Evolutionary conservation across 179 eudicot species (phyloP).

Genomic region (Kewa caespitosa): DNA sequence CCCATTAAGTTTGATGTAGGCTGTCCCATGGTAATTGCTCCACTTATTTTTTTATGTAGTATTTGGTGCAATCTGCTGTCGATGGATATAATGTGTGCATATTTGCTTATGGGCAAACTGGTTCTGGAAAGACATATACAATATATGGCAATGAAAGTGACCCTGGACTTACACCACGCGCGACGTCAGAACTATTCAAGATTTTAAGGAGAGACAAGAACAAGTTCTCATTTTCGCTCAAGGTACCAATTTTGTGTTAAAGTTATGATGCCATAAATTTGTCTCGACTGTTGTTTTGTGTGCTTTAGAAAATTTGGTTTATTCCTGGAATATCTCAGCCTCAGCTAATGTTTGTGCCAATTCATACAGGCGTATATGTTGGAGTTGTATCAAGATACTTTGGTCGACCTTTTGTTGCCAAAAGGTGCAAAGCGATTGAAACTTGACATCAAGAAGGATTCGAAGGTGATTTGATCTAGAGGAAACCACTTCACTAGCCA

Average conservation of each 20-base stretch:
- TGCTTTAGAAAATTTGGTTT: background rate
- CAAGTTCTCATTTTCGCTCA: conserved; percentile 77
- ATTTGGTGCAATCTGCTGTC: conserved; percentile 93
- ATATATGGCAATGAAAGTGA: conserved; percentile 75
- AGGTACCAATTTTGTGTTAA: conserved; percentile 43
- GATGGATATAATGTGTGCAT: conserved; percentile 98
- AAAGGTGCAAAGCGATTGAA: conserved; percentile 73
- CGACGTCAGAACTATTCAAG: conserved; percentile 85
- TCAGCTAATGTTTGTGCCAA: background rate
- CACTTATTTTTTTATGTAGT: conserved; percentile 44
- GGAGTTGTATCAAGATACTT: conserved; percentile 92
- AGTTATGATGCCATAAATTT: background rate
- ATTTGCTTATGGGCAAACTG: conserved; percentile 99
- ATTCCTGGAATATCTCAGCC: background rate
- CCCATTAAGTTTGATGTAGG: background rate
- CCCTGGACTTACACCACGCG: conserved; percentile 94
- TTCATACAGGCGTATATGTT: conserved; percentile 78
- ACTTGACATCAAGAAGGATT: conserved; percentile 89
- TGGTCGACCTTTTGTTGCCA: conserved; percentile 79
- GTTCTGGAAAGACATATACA: conserved; percentile 97
- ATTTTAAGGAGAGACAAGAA: conserved; percentile 71
- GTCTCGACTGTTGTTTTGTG: background rate
- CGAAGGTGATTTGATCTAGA: conserved; percentile 56
- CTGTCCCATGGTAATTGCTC: background rate
- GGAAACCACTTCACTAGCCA: background rate